These are phyloP conservation scores for Coniochaeta ligniaria DNA, from an alignment of 2,329 filamentous ascomycete genomes.

Conservation along the genomic window DNA sequence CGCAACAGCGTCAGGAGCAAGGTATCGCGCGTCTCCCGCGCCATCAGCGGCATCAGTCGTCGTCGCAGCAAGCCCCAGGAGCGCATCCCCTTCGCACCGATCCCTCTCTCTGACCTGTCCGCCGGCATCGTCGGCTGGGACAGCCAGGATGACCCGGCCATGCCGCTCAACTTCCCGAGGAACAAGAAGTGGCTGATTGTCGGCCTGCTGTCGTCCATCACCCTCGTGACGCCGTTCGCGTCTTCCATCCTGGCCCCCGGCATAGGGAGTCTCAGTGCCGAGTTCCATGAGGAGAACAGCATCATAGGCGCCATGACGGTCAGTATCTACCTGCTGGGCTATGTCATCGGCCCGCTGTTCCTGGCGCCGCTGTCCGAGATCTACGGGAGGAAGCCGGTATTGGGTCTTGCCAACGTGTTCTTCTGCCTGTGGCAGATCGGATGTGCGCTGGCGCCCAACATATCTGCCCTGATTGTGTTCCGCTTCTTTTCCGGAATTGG, in stretches of 20 bases:
- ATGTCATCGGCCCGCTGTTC: conserved; percentile 49
- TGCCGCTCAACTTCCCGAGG: conserved; percentile 50
- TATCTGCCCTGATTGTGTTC: conserved; percentile 50
- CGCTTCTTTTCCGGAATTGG: conserved; percentile 53
- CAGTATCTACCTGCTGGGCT: conserved; percentile 55
- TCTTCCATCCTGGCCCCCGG: conserved; percentile 53
- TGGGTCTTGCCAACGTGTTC: conserved; percentile 48
- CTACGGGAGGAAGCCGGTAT: conserved; percentile 52
- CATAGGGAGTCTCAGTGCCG: conserved; percentile 31
- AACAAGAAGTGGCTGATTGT: conserved; percentile 52
- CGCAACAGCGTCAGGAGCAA: conserved; percentile 15
- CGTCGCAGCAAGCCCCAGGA: conserved; percentile 16
- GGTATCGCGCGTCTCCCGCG: conserved; percentile 18
- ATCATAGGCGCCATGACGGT: conserved; percentile 46
- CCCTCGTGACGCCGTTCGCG: conserved; percentile 58
- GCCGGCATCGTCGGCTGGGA: conserved; percentile 55
- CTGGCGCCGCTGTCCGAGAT: conserved; percentile 55
- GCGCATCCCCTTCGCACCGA: conserved; percentile 22
- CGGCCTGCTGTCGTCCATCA: conserved; percentile 49
- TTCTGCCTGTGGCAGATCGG: conserved; percentile 59
- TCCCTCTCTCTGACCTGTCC: conserved; percentile 44
- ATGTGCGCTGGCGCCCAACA: conserved; percentile 50
- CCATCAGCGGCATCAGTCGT: conserved; percentile 19
- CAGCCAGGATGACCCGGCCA: conserved; percentile 45
- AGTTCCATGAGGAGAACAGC: conserved; percentile 34